Evolutionary conservation across 805 yeast genomes (phyloP).

Genomic region (Saturnispora sanitii): DNA sequence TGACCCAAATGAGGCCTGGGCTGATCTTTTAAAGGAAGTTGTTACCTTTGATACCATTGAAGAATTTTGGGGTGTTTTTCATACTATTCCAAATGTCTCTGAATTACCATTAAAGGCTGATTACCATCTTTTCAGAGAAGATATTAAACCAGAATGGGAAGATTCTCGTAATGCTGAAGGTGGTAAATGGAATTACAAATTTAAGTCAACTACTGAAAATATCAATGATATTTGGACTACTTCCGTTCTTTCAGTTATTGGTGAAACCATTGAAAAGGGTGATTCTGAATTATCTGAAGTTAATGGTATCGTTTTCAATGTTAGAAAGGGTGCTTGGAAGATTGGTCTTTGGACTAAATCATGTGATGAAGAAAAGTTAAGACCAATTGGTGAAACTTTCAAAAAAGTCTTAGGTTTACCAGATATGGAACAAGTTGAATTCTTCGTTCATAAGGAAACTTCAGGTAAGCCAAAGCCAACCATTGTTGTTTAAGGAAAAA

Average conservation of each 20-base stretch:
- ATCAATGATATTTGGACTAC: constrained; percentile 91
- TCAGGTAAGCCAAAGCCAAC: constrained; percentile 23
- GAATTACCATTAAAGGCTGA: constrained; percentile 89
- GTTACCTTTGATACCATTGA: constrained; percentile 91
- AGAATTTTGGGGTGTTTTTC: constrained; percentile 97
- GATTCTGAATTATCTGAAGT: constrained; percentile 73
- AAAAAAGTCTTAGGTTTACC: constrained; percentile 73
- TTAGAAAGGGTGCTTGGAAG: constrained; percentile 73
- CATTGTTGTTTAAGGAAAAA: constrained; percentile 13
- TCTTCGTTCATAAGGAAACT: constrained; percentile 53
- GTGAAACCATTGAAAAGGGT: constrained; percentile 79
- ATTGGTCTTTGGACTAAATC: constrained; percentile 92
- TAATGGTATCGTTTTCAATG: constrained; percentile 86
- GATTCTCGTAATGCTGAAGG: constrained; percentile 79
- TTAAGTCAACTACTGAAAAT: constrained; percentile 48
- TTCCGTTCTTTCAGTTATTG: constrained; percentile 80
- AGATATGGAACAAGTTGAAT: constrained; percentile 72
- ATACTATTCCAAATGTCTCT: constrained; percentile 83
- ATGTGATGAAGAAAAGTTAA: constrained; percentile 51
- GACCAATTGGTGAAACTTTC: constrained; percentile 75
- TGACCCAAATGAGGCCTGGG: constrained; percentile 76
- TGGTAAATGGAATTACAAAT: constrained; percentile 87
- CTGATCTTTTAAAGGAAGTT: constrained; percentile 84
- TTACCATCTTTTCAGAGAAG: constrained; percentile 90
- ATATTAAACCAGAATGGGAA: constrained; percentile 98